Base-by-base conservation (phyloP, 2,329 filamentous ascomycete species). In the Penicillium sp. region DNA sequence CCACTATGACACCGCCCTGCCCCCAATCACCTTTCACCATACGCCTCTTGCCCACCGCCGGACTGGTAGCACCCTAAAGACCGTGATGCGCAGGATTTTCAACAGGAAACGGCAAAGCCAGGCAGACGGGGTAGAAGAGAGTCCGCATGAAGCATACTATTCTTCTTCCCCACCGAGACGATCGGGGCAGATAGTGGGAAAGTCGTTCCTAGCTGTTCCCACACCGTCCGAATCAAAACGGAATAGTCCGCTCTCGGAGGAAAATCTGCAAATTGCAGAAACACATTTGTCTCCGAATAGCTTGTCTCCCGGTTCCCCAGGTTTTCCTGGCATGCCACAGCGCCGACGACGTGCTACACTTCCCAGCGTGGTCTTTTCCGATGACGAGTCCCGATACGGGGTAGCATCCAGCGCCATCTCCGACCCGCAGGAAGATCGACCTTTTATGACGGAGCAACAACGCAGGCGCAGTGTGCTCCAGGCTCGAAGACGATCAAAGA, bases 11-110 rank as follows among this genome's bases (percentile, higher is more conserved):
- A 67, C 65, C 2, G 65, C 64, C 6, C 43, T 68, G 3, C 65
- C 65, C 1, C 64, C 65, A 1, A 66, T 68, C 46, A 59, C 56
- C 28, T 65, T 61, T 12, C 61, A 63, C 20, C 60, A 61, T 15
- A 53, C 54, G 1, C 55, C 66, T 1, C 48, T 59, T 29, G 57
- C 58, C 12, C 70, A 72, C 53, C 69, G 68, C 42, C 67, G 71
- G 10, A 70, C 69, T 5, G 70, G 66, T 8, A 73, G 71, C 47
- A 71, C 71, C 2, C 48, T 73, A 44, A 73, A 70, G 50, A 71
- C 66, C 2, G 69, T 73, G n/a, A 73, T 73, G 71, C 68, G 69
- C 43, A 74, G 69, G 56, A 66, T 74, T 39, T 74, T 74, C 57
- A 71, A 66, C 31, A 65, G 68, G 18, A 72, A 70, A 54, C 57